Percentiles rank a stretch among this genome's conserved stretches.
Conservation (phyloP, 2,329 filamentous ascomycete genomes). For the Myriosclerotinia scirpicola region DNA sequence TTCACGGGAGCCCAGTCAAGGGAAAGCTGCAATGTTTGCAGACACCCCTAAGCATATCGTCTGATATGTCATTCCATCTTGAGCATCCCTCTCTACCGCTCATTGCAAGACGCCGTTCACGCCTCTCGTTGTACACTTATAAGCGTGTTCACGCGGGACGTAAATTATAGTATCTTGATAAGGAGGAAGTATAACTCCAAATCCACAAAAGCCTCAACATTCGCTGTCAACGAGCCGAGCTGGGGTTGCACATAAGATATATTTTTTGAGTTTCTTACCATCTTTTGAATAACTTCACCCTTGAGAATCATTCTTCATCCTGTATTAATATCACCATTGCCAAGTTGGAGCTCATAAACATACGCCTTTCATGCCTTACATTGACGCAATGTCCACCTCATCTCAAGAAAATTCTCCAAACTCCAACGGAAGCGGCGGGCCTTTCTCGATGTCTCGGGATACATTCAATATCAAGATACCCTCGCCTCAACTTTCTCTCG, state of each 20-base stretch:
- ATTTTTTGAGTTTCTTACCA: constrained; percentile 5
- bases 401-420: constrained; percentile 38
- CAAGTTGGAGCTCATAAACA: constrained; percentile 27
- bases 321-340: not conserved
- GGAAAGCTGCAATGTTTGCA: constrained; percentile 25
- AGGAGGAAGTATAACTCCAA: constrained; percentile 31
- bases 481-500: constrained; percentile 34
- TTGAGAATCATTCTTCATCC: not conserved
- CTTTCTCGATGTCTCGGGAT: constrained; percentile 39
- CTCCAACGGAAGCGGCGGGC: constrained; percentile 34
- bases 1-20: constrained; percentile 30
- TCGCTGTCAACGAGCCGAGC: constrained; percentile 15
- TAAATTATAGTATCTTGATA: constrained; percentile 29
- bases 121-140: constrained; percentile 1
- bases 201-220: constrained; percentile 26
- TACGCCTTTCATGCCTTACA: constrained; percentile 25
- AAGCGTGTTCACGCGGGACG: constrained; percentile 30
- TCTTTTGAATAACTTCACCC: constrained; percentile 6
- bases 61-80: constrained; percentile 34
- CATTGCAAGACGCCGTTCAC: constrained; percentile 11
- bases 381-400: constrained; percentile 38
- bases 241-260: constrained; percentile 20
- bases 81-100: constrained; percentile 6
- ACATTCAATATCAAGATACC: constrained; percentile 38
- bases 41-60: constrained; percentile 33